Conservation (phyloP, 2,329 filamentous ascomycete species). For the Proliferodiscus dingleyae region DNA sequence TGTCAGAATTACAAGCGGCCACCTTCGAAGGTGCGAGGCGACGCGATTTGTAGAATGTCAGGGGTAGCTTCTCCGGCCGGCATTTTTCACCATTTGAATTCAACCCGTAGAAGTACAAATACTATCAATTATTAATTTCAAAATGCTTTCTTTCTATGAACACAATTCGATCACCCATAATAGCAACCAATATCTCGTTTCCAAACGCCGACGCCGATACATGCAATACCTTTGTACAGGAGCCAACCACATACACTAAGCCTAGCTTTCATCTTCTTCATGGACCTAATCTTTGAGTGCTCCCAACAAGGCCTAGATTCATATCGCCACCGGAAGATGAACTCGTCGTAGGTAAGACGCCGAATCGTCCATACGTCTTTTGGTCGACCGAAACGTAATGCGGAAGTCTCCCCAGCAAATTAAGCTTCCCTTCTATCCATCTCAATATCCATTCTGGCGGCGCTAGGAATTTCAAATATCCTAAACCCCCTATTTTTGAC, state of each 20-base stretch:
- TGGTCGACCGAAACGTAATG: conserved; percentile 94
- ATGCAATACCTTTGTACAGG: conserved; percentile 24
- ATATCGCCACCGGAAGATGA: conserved; percentile 32
- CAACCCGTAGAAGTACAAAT: too few relatives aligned
- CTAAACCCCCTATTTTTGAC: conserved; percentile 73
- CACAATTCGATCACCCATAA: conserved; percentile 2
- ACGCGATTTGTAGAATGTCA: conserved; percentile 9
- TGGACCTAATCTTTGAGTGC: conserved; percentile 64
- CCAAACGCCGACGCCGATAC: conserved; percentile 18
- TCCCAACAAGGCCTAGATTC: conserved; percentile 58
- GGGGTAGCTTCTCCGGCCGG: not conserved
- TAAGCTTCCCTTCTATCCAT: conserved; percentile 85
- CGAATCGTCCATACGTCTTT: conserved; percentile 91
- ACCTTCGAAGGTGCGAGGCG: not conserved
- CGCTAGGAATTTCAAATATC: conserved; percentile 82
- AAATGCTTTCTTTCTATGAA: conserved; percentile 14
- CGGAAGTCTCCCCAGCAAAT: conserved; percentile 75
- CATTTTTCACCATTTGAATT: not conserved
- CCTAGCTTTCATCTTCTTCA: not conserved
- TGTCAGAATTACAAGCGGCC: not conserved
- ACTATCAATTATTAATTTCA: conserved; percentile 1
- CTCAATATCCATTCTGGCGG: conserved; percentile 84
- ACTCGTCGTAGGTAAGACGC: conserved; percentile 65
- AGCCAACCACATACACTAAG: conserved; percentile 6
- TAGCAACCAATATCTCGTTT: not conserved